Conservation (phyloP, 2,329 filamentous ascomycete genomes). For the Aspergillus brasiliensis region DNA sequence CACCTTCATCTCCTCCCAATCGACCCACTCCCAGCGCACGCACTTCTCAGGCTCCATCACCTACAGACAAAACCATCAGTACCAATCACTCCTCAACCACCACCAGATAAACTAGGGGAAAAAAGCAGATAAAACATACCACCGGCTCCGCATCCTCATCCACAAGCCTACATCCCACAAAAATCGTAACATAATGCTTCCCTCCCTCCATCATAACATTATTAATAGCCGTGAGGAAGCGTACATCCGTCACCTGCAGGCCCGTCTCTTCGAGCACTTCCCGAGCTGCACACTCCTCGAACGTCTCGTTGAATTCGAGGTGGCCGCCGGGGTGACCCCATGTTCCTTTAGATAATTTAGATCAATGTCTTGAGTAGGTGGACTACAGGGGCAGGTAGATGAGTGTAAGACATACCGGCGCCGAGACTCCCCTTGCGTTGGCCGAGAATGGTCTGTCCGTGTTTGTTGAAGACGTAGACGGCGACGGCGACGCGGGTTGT, state of each 20-base stretch:
- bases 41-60: conserved; percentile 1
- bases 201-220: conserved; percentile 59
- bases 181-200: conserved; percentile 76
- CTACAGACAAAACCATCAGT: background rate
- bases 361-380: background rate
- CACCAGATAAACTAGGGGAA: background rate
- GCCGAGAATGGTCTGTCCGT: conserved; percentile 51
- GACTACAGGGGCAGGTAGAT: background rate
- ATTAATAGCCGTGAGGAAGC: conserved; percentile 65
- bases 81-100: background rate
- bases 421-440: conserved; percentile 52
- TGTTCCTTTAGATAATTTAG: conserved; percentile 48
- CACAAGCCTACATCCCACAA: conserved; percentile 58
- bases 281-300: conserved; percentile 63
- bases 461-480: conserved; percentile 48
- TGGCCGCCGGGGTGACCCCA: conserved; percentile 74
- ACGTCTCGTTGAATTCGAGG: conserved; percentile 67
- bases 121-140: conserved; percentile 45
- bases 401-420: conserved; percentile 38
- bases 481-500: conserved; percentile 48
- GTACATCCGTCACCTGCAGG: conserved; percentile 55
- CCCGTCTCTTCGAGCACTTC: conserved; percentile 73
- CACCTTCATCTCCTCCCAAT: background rate
- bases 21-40: background rate
- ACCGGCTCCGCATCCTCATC: conserved; percentile 54